These are phyloP conservation scores for Trichoderma asperellum DNA, from an alignment of 2,329 filamentous ascomycete species.

Conservation along the genomic window DNA sequence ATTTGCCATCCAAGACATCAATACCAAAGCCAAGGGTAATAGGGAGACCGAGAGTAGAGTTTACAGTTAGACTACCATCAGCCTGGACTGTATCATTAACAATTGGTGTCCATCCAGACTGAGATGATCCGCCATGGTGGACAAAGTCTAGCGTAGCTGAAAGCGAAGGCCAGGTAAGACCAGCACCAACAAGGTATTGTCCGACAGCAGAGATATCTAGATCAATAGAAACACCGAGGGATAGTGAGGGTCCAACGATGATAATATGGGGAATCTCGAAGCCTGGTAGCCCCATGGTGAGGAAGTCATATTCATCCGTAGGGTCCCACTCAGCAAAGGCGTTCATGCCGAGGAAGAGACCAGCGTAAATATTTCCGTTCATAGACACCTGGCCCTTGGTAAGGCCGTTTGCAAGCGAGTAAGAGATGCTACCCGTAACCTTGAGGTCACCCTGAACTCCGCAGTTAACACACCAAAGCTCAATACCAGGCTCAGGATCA, in stretches of 20 bases:
- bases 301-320: slow-evolving; percentile 13
- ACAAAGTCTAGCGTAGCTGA: neutral
- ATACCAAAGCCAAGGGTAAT: slow-evolving; percentile 7
- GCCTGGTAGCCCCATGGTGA: neutral
- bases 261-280: neutral
- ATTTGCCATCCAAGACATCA: slow-evolving; percentile 14
- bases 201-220: neutral
- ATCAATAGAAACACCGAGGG: neutral
- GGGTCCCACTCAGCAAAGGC: slow-evolving; percentile 18
- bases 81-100: neutral
- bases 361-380: neutral
- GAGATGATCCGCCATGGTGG: neutral
- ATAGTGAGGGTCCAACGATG: neutral
- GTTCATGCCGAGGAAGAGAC: slow-evolving; percentile 13
- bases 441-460: slow-evolving; percentile 3
- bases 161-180: neutral
- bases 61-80: neutral
- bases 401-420: neutral
- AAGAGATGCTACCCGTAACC: slow-evolving; percentile 2
- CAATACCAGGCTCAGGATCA: slow-evolving; percentile 11
- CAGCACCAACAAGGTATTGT: neutral
- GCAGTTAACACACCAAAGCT: slow-evolving; percentile 20
- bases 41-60: neutral
- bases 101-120: neutral
- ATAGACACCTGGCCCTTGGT: slow-evolving; percentile 13